Evolutionary conservation across 2,329 filamentous ascomycete species (phyloP).

Genomic region (Colletotrichum godetiae): DNA sequence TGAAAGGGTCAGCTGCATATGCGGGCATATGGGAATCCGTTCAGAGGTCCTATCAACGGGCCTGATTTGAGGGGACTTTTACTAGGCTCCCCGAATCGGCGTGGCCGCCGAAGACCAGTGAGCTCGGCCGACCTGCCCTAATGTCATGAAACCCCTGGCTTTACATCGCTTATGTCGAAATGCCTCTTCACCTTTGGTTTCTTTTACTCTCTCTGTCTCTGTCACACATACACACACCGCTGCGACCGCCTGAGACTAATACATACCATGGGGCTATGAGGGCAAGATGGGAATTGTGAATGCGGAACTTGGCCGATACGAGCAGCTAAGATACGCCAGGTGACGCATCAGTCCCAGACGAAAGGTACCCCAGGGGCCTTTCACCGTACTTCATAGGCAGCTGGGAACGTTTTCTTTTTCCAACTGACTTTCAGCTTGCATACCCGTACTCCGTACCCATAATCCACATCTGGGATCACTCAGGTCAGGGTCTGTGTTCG

Average conservation of each 20-base stretch:
- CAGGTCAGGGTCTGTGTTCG: background rate
- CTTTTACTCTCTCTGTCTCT: background rate
- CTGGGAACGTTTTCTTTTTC: background rate
- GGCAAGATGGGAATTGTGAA: background rate
- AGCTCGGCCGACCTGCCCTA: background rate
- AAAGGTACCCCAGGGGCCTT: background rate
- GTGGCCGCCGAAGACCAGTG: background rate
- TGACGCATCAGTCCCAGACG: background rate
- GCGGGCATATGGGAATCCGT: background rate
- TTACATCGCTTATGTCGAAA: background rate
- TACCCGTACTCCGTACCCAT: background rate
- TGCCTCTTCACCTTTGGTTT: background rate
- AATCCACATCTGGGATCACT: background rate
- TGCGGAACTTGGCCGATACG: background rate
- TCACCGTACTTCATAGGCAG: background rate
- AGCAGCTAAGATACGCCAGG: background rate
- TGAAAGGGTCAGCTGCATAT: background rate
- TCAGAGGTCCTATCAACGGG: background rate
- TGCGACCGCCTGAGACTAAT: background rate
- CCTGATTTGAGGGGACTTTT: background rate
- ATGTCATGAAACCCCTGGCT: background rate
- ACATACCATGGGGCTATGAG: background rate
- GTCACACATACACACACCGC: too few species aligned
- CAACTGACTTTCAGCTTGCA: background rate
- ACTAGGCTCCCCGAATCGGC: background rate